A percentile compares a stretch with the other conserved stretches of the same genome.
Evolutionary conservation across 371 early-diverging fungal genomes (phyloP).

Genomic region (Mycotypha africana): DNA sequence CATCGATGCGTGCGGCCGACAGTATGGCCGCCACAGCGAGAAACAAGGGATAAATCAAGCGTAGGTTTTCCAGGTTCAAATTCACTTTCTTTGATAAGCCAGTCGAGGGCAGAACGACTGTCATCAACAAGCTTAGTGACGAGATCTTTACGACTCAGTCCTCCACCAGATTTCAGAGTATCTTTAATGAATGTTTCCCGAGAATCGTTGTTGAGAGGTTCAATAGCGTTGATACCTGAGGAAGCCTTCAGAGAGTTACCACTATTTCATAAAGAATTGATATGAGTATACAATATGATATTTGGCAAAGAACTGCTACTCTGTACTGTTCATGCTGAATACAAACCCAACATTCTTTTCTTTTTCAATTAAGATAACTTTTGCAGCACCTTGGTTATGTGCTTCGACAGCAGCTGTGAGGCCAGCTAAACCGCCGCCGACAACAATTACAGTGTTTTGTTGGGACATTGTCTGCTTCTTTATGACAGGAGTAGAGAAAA

Average conservation of each 20-base stretch:
- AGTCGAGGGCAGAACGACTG: conserved; percentile 64
- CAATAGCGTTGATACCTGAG: conserved; percentile 82
- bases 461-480: neutral
- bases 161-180: conserved; percentile 68
- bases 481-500: conserved; percentile 4
- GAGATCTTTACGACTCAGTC: conserved; percentile 47
- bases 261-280: conserved; percentile 15
- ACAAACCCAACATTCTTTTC: conserved; percentile 58
- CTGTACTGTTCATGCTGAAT: neutral
- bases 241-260: conserved; percentile 82
- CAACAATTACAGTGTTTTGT: conserved; percentile 38
- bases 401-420: conserved; percentile 76
- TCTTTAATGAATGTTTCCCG: conserved; percentile 66
- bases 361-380: conserved; percentile 72
- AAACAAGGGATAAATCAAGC: conserved; percentile 57
- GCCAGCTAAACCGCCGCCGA: conserved; percentile 82
- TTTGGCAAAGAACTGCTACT: neutral
- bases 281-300: neutral
- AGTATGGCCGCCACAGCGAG: conserved; percentile 73
- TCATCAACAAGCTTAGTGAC: conserved; percentile 60
- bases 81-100: conserved; percentile 60
- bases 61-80: conserved; percentile 21
- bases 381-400: conserved; percentile 48
- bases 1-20: conserved; percentile 73
- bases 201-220: conserved; percentile 57